Base-by-base conservation (phyloP, 2,329 filamentous ascomycete species). In the Nothopassalora personata region DNA sequence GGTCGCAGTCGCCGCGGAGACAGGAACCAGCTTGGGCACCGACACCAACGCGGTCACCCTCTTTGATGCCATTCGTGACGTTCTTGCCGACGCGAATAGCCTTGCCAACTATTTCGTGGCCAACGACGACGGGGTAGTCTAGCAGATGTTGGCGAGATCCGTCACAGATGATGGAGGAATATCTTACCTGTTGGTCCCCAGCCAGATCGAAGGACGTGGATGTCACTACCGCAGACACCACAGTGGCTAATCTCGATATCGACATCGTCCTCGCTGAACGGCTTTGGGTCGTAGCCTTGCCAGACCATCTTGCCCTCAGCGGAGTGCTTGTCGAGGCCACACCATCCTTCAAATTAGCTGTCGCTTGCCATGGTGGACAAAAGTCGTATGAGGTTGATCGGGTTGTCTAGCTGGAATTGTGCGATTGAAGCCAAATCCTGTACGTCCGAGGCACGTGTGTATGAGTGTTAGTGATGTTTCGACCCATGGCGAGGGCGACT, bases 281-380 rank as follows among this genome's bases (percentile, higher is more conserved):
- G 71, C 64, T 79, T 78, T 19, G 63, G 64, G 48, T 64, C 52
- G 45, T 77, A 80, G 23, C 74, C 72, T 51, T 78, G 73, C 81
- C 80, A 83, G 33, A 74, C 75, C 76, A 83, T 80, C 58, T 82
- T 81, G 56, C 82, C 82, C 55, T 83, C 70, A 30, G 73, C 78
- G 13, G 80, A 72, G 59, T 74, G 72, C 33, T 74, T 64, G 70
- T 79, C 77, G 50, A 80, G 76, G 66, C 79, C 82, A 63, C 83
- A 74, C 82, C 82, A 84, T 67, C 82, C 82, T 69, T 82, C 76
- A 68, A 84, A 85, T 56, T 78, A 78, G 69, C 79, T 79, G 64
- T 79, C 74, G 39, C 53, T 55, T 13, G 60, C 60, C 62, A 64
- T 66, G 36, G 31, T 59, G 31, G 39, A 53, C 11, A 47, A 33